These are phyloP conservation scores for Trichoderma citrinoviride DNA, from an alignment of 2,329 filamentous ascomycete genomes.

Conservation along the genomic window DNA sequence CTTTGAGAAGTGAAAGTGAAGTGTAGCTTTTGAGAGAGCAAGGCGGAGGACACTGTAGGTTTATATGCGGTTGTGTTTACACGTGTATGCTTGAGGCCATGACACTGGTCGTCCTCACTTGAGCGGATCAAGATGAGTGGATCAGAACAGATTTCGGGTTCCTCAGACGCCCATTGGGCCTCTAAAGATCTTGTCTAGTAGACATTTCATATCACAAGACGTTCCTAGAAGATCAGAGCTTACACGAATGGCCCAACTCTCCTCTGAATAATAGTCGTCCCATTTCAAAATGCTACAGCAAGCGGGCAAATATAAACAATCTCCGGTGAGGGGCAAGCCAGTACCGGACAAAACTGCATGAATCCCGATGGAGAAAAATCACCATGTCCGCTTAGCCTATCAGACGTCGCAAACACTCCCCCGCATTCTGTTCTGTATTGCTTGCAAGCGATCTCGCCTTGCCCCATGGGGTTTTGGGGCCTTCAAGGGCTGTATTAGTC, in stretches of 20 bases:
- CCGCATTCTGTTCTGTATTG: background rate
- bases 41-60: background rate
- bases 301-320: background rate
- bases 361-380: slow-evolving; percentile 17
- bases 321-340: background rate
- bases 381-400: slow-evolving; percentile 10
- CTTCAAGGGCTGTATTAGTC: background rate
- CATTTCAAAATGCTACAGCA: background rate
- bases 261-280: background rate
- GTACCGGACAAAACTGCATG: slow-evolving; percentile 5
- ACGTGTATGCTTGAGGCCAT: slow-evolving; percentile 3
- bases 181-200: background rate
- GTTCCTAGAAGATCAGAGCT: background rate
- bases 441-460: background rate
- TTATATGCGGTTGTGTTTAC: slow-evolving; percentile 1
- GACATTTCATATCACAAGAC: background rate
- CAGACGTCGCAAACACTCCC: slow-evolving; percentile 4
- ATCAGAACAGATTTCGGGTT: background rate
- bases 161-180: background rate
- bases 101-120: background rate
- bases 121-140: background rate
- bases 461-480: slow-evolving; percentile 9
- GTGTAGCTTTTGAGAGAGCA: background rate
- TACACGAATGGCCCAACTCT: background rate
- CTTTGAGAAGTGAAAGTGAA: background rate